Evolutionary conservation across 148 eudicot genomes (phyloP).

Genomic region (Euryodendron excelsum): DNA sequence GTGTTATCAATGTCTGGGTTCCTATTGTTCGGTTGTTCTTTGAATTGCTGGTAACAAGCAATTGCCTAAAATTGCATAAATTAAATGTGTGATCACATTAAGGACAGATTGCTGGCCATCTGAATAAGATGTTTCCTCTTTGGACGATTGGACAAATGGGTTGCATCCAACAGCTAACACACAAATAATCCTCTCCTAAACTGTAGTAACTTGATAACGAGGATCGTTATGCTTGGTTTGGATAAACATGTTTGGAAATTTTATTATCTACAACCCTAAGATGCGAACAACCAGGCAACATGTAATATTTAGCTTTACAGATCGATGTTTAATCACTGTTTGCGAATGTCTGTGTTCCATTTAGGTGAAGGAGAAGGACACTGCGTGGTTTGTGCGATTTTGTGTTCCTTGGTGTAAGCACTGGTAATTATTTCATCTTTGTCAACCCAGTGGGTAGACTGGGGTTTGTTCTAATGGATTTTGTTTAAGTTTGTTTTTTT

Average conservation of each 20-base stretch:
- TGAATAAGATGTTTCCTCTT: too few species aligned
- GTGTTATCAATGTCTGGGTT: too few species aligned
- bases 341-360: neutral
- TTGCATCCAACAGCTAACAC: too few species aligned
- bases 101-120: too few species aligned
- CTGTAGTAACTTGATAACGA: neutral
- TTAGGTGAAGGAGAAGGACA: slow-evolving; percentile 91
- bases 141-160: too few species aligned
- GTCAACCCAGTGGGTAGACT: neutral
- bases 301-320: neutral
- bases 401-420: slow-evolving; percentile 99
- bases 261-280: neutral
- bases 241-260: too few species aligned
- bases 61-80: neutral
- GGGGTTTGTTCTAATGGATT: neutral
- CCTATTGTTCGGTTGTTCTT: too few species aligned
- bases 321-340: neutral
- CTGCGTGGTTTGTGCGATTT: slow-evolving; percentile 86
- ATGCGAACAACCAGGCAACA: neutral
- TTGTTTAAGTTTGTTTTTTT: too few species aligned
- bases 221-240: neutral
- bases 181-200: too few species aligned
- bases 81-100: too few species aligned
- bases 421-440: slow-evolving; percentile 53
- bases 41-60: neutral